Evolutionary conservation across 73 alveolate genomes (phyloP), one percentile per base, ranked within the genome.

Genomic region (Tetrahymena thermophila): DNA sequence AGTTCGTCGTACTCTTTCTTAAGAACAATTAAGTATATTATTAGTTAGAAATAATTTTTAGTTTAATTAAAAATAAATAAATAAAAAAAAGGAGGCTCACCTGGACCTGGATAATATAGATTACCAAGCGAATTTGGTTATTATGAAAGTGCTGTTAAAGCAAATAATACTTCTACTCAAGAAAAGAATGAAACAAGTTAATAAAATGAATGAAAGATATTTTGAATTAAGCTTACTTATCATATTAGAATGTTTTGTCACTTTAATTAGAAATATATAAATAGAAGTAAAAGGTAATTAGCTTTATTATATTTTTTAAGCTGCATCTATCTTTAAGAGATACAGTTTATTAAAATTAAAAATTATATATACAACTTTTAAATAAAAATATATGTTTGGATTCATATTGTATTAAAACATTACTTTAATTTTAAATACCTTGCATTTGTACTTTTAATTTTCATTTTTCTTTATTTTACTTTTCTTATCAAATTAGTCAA

Each of bases 101-200:
- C 99, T 34, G 99, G 99, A 35, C 99, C 99, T 25, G 99, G 99
- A 55, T 35, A 96, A 23, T 98, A 98, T 94, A 94, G 99, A 58
- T 93, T 97, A 23, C 98, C 98, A n/a, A 93, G 98, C 25, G 99
- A 98, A 40, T 98, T 98, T 42, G 99, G 99, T 21, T 97, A 96
- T 83, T 98, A 98, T 93, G 99, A 97, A 83, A 94, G 97, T 71
- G 93, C 94, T 56, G 34, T 85, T 6, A 95, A 95, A 95, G 43
- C n/a, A 35, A 37, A 35, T 25, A 71, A 71, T n/a, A 71, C 89
- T 28, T n/a, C 40, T 28, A 71, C 35, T 13, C 31, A 25, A 25
- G 89, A 71, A 31, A 71, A 71, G 13, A 71, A 3, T 23, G 35
- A 71, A 71, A 21, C 23, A 28, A 31, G n/a, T 71, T 71, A n/a